Conservation (phyloP, 306 rosid genomes). For the Boehmeria nivea region DNA sequence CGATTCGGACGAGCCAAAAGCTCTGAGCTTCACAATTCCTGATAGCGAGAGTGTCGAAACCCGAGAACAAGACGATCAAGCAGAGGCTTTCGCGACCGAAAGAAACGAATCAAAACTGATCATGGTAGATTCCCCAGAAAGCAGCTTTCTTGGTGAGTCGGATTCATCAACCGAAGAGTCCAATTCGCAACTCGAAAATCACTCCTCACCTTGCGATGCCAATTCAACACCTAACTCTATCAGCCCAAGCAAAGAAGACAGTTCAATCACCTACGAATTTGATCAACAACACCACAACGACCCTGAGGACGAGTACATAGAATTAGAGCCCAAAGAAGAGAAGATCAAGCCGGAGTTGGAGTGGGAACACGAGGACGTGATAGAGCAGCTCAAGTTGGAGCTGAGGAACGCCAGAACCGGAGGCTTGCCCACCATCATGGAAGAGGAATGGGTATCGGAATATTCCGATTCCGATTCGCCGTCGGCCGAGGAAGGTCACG, state of each 20-base stretch:
- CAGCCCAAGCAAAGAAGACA: constrained; percentile 24
- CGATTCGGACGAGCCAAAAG: too few relatives aligned
- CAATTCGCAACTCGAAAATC: constrained; percentile 24
- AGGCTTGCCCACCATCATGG: constrained; percentile 71
- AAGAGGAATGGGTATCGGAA: too few relatives aligned
- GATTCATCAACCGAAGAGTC: too few relatives aligned
- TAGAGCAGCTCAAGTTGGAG: constrained; percentile 67
- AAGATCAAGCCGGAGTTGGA: constrained; percentile 35
- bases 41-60: too few relatives aligned
- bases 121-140: constrained; percentile 5
- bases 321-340: constrained; percentile 28
- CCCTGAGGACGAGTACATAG: constrained; percentile 32
- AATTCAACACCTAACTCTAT: constrained; percentile 36
- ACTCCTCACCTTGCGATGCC: constrained; percentile 26
- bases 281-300: not conserved
- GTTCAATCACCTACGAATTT: constrained; percentile 28
- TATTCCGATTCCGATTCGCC: constrained; percentile 29
- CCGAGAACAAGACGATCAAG: too few relatives aligned
- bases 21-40: too few relatives aligned
- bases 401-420: constrained; percentile 62
- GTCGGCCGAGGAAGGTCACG: constrained; percentile 28
- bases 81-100: too few relatives aligned
- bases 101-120: not conserved
- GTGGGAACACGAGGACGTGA: constrained; percentile 69
- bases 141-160: not conserved